phyloP scores from a whole-genome alignment of 2,329 filamentous ascomycete species.

The Trematosphaeria pertusa region DNA sequence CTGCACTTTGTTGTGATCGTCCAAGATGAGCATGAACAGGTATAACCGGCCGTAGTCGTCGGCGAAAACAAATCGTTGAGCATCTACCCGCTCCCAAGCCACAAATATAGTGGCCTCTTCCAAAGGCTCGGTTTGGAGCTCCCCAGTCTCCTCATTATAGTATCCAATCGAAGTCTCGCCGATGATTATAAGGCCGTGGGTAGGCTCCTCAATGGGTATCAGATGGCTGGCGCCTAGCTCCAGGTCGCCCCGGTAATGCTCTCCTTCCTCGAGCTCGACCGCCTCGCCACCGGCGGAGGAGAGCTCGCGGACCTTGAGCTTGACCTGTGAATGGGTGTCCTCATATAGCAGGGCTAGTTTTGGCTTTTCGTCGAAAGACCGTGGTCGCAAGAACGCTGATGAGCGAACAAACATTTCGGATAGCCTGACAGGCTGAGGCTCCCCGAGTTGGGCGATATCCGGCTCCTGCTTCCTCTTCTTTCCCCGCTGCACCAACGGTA shows the following conservation, averaged over 20 bases:
- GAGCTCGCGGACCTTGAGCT: conserved; percentile 63
- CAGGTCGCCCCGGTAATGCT: conserved; percentile 60
- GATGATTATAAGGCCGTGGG: conserved; percentile 57
- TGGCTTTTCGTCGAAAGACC: conserved; percentile 58
- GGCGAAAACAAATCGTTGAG: conserved; percentile 81
- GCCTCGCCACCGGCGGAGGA: conserved; percentile 59
- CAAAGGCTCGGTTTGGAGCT: conserved; percentile 69
- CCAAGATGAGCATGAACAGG: conserved; percentile 78
- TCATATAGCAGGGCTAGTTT: conserved; percentile 71
- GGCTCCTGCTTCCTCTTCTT: conserved; percentile 58
- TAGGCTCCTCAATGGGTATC: conserved; percentile 66
- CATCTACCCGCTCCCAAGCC: conserved; percentile 87
- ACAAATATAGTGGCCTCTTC: conserved; percentile 83
- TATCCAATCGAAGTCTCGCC: conserved; percentile 78
- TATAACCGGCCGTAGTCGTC: conserved; percentile 91
- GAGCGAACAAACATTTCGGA: conserved; percentile 72
- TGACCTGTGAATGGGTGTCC: conserved; percentile 63
- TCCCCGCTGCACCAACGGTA: conserved; percentile 64
- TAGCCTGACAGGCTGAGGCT: conserved; percentile 67
- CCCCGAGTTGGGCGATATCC: conserved; percentile 64
- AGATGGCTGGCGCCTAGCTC: conserved; percentile 68
- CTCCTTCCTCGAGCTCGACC: conserved; percentile 61
- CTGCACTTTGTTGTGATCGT: conserved; percentile 69
- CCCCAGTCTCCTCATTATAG: conserved; percentile 77
- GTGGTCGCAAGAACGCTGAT: conserved; percentile 69